These are phyloP conservation scores for Simplicillium aogashimaense DNA, from an alignment of 2,329 filamentous ascomycete species.

Conservation along the genomic window DNA sequence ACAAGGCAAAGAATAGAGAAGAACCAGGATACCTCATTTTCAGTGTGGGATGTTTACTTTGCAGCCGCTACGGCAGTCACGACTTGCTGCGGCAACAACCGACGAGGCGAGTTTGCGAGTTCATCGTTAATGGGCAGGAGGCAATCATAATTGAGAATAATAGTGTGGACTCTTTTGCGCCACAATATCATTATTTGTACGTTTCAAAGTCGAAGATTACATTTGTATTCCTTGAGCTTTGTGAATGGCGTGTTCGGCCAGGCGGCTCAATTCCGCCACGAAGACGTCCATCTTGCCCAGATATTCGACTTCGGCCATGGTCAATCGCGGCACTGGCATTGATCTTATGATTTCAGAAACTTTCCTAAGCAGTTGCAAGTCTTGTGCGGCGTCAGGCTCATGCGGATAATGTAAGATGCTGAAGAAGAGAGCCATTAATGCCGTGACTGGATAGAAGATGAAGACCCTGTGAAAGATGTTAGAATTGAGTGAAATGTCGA, in stretches of 20 bases:
- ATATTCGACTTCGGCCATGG: conserved; percentile 25
- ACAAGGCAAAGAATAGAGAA: too few species aligned
- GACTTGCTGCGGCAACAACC: too few species aligned
- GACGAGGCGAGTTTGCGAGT: too few species aligned
- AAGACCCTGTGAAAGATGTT: conserved; percentile 31
- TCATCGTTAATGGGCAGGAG: too few species aligned
- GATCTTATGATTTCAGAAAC: conserved; percentile 32
- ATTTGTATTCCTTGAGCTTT: conserved; percentile 6
- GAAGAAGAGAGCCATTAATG: conserved; percentile 43
- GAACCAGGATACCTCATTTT: too few species aligned
- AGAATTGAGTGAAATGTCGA: background rate
- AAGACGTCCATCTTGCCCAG: conserved; percentile 31
- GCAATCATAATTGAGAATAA: too few species aligned
- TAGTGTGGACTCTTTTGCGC: too few species aligned
- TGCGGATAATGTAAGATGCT: conserved; percentile 40
- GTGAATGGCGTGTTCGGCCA: conserved; percentile 32
- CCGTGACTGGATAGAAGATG: conserved; percentile 46
- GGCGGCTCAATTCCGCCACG: conserved; percentile 29
- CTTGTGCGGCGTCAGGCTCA: conserved; percentile 27
- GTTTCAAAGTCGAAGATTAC: too few species aligned
- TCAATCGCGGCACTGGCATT: conserved; percentile 18
- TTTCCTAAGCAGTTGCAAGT: conserved; percentile 34
- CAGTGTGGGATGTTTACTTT: too few species aligned
- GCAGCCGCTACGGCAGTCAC: too few species aligned
- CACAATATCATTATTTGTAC: too few species aligned